phyloP scores from a whole-genome alignment of 805 yeast species.

The Starmerella bombicola region DNA sequence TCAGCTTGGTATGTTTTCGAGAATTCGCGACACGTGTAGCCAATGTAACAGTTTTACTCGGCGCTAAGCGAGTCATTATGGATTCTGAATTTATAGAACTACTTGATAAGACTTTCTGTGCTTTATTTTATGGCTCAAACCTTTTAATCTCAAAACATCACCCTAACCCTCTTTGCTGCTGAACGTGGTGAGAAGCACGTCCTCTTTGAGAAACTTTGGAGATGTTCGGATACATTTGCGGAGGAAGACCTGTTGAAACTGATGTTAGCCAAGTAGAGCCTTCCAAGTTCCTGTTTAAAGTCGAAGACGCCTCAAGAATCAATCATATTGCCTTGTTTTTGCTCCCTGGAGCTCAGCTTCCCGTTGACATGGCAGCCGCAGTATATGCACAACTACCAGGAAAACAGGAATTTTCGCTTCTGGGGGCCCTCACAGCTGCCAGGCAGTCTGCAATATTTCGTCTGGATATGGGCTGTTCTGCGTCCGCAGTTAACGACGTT shows the following conservation, averaged over 20 bases:
- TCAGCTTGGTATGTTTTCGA: too few species aligned
- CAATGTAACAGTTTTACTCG: too few species aligned
- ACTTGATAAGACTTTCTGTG: too few species aligned
- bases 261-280: conserved; percentile 48
- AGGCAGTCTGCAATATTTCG: conserved; percentile 91
- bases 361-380: conserved; percentile 62
- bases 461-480: conserved; percentile 38
- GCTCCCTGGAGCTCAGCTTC: conserved; percentile 65
- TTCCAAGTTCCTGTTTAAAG: conserved; percentile 50
- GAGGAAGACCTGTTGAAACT: conserved; percentile 49
- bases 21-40: too few species aligned
- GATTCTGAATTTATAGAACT: too few species aligned
- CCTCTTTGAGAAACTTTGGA: too few species aligned
- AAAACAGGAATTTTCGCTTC: conserved; percentile 30
- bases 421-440: conserved; percentile 31
- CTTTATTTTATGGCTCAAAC: too few species aligned
- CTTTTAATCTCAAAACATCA: too few species aligned
- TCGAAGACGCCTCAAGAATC: conserved; percentile 50
- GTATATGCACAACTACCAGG: conserved; percentile 77
- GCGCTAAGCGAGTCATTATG: too few species aligned
- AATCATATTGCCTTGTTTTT: conserved; percentile 76
- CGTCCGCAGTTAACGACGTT: conserved; percentile 29
- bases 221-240: conserved; percentile 68
- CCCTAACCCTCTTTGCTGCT: too few species aligned
- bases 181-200: too few species aligned